Base-by-base conservation (phyloP, 2,329 filamentous ascomycete genomes). In the Trichoderma sp. region DNA sequence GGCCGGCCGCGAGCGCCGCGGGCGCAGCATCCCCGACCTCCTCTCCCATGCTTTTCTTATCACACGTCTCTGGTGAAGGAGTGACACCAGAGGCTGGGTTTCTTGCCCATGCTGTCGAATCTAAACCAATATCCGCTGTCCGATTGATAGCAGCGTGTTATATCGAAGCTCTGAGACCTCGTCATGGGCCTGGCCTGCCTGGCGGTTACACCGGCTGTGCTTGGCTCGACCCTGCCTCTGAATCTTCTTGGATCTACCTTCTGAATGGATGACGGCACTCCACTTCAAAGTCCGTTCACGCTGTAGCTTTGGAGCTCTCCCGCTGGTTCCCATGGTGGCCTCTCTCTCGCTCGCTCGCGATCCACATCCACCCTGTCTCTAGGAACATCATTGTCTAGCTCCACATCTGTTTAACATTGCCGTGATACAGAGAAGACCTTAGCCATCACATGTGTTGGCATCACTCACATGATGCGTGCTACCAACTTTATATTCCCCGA, bases 351-450 rank as follows among this genome's bases (percentile, higher is more conserved):
- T 56, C 18, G 10, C 52, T 66, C 37, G 13, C 52, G 55, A 28
- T 49, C 61, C n/a, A 56, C 37, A 26, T 66, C 52, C 11, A 49
- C 54, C 18, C 32, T 58, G 54, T 18, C 32, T 58, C 61, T 63
- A 14, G 59, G 46, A 52, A 28, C 30, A 24, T 26, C 52, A 18
- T 32, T 43, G 51, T 37, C 30, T 30, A 66, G 61, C 61, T 66
- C 61, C 61, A 66, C 61, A 66, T 58, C 61, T 56, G 52, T 56
- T 66, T 66, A 66, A 66, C 61, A 66, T 26, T 37, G 46, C 24
- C 61, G 24, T 58, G 61, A 58, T 66, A 66, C 61, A 66, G 52
- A 66, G 26, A 56, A 49, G 52, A 49, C 51, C 26, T 66, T 66
- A n/a, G n/a, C 39, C 61, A 52, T 66, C 52, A 66, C 61, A 66